Evolutionary conservation across 2,329 filamentous ascomycete genomes (phyloP), one percentile per base, ranked within the genome.

Genomic region (Ceratocystis destructans): DNA sequence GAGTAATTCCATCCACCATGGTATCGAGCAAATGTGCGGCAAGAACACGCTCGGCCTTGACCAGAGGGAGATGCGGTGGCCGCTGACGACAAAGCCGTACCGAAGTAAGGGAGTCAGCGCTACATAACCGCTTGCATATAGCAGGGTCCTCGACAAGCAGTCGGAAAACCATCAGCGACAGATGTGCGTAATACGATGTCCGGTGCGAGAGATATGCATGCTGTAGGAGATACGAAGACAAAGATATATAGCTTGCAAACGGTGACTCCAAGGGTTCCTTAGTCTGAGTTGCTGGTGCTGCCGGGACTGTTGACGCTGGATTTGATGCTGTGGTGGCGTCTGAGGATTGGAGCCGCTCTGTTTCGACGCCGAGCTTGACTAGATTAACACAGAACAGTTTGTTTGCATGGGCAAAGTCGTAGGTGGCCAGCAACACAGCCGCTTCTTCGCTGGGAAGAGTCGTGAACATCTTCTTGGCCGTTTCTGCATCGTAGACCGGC

Each of bases 351-450:
- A 33, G 20, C 7, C 31, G 80, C 53, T 80, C 83, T 70, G 87
- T 87, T 62, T 86, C 84, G 0, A 85, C 76, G 5, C 82, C 73
- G 28, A 85, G 73, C 1, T 84, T 86, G 64, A 96, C 84, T 55
- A 99, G 77, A 71, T 88, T 92, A 74, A 89, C 88, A 74, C 90
- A 93, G 75, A 99, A 97, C 7, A 96, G 80, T 76, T 96, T 97
- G 78, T 97, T 99, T 44, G 92, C 88, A 73, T 96, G 88, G 2
- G 87, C 86, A 73, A 97, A 97, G 74, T 97, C 94, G 74, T 97
- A 99, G 0, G 90, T 87, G 0, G 90, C 87, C 44, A 99, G 80
- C 3, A 97, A 77, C 2, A 95, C 80, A 3, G 92, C 86, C 17
- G 90, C 88, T 6, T 33, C 22, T 45, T 22, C 6, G 3, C 80